Base-by-base conservation (phyloP, 2,329 filamentous ascomycete genomes). In the Monilinia laxa region DNA sequence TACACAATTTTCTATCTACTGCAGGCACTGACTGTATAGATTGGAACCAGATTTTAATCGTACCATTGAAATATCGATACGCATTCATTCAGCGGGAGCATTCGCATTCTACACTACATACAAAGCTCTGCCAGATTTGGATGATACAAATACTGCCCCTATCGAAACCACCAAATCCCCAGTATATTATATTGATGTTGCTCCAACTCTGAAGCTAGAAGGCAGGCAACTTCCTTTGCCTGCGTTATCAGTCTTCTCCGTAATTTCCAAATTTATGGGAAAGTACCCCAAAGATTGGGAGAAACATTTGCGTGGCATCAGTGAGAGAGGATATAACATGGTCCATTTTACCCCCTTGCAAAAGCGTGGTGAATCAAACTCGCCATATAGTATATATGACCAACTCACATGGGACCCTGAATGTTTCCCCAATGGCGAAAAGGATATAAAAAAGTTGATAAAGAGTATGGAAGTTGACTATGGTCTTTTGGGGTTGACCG, bases 241-340 rank as follows among this genome's bases (percentile, higher is more conserved):
- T 72, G 92, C 94, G 0, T 82, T 99, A 60, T 96, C 92, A 18
- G 85, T 97, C 71, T 96, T 97, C 80, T 98, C 95, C 14, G 85
- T 94, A 66, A 91, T 99, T 70, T 97, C 94, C 76, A 99, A 99
- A 80, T 97, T 97, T 80, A 96, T 99, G 92, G 95, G 95, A 70
- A 88, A 89, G 75, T 97, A 95, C 76, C 92, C 94, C 0, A 83
- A 83, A 20, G 91, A 97, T 74, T 99, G 94, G 93, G 87, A 97
- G 76, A 90, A 87, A 62, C 94, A 98, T 77, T 81, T 99, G 67
- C 84, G 85, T 66, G 93, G 95, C 38, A 97, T 99, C 77, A 91
- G 91, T 76, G 87, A 91, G 74, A 86, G 95, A 69, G 93, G 93
- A 56, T 99, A 99, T 83, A 99, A 99, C 80, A 97, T 98, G 93